Percentiles rank a stretch among this genome's conserved stretches.
phyloP scores from a whole-genome alignment of 2,329 filamentous ascomycete genomes.

The Aspergillus tubingensis region DNA sequence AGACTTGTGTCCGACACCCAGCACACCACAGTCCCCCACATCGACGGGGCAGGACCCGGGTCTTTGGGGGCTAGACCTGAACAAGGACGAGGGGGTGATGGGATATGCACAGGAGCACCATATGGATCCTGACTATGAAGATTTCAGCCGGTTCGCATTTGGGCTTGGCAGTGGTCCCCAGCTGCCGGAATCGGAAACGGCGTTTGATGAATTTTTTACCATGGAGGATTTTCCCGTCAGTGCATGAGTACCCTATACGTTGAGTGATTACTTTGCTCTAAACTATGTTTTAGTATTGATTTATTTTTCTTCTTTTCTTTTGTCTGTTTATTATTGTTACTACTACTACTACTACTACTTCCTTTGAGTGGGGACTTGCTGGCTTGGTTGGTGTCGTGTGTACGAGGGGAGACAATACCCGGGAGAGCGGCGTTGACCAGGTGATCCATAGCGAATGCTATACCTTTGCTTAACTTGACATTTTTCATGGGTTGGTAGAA shows the following conservation, averaged over 20 bases:
- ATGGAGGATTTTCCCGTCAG: slow-evolving; percentile 36
- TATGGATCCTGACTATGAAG: slow-evolving; percentile 29
- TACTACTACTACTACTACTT: slow-evolving; percentile 21
- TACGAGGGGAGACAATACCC: not conserved
- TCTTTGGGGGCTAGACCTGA: slow-evolving; percentile 15
- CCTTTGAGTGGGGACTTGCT: slow-evolving; percentile 8
- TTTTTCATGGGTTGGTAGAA: too few relatives aligned
- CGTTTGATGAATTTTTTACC: slow-evolving; percentile 36
- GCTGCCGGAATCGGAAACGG: slow-evolving; percentile 30
- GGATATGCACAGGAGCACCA: slow-evolving; percentile 30
- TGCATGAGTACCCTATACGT: slow-evolving; percentile 21
- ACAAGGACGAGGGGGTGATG: slow-evolving; percentile 24
- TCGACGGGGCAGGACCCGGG: slow-evolving; percentile 15
- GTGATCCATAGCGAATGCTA: not conserved
- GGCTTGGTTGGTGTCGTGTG: slow-evolving; percentile 7
- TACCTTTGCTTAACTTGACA: too few relatives aligned
- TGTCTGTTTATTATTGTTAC: not conserved
- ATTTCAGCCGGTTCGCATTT: slow-evolving; percentile 33
- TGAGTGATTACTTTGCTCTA: not conserved
- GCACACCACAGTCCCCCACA: slow-evolving; percentile 32
- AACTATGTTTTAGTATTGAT: slow-evolving; percentile 25
- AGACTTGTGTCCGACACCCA: slow-evolving; percentile 36
- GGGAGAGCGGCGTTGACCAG: not conserved
- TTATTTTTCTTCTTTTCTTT: slow-evolving; percentile 8
- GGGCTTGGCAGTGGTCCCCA: slow-evolving; percentile 27